Evolutionary conservation across 2,329 filamentous ascomycete genomes (phyloP), one percentile per base, ranked within the genome.

Genomic region (Fusarium piperis): DNA sequence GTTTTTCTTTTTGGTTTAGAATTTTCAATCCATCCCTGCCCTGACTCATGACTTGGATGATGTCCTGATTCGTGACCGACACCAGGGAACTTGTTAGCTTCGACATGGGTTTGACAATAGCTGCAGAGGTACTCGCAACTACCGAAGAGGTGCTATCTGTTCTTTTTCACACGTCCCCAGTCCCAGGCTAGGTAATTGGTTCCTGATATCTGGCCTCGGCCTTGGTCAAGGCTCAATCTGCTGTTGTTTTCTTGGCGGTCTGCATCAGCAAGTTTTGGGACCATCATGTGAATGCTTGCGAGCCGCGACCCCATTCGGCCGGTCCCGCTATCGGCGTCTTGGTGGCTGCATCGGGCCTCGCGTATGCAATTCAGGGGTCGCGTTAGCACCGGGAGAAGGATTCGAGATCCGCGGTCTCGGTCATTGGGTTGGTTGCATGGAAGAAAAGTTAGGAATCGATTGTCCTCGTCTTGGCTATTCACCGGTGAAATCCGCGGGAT

Each of bases 51-150:
- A 15, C 52, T 33, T 9, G 52, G 18, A 23, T 39, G 44, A 52
- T 51, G 44, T 52, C 56, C 68, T 72, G 69, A 72, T 72, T 72
- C 69, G 71, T 72, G 65, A 70, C 62, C 30, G 62, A 26, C 35
- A 30, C 57, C 26, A 35, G 68, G 55, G 58, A 62, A 68, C 57
- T 65, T 65, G 61, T 57, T 59, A 59, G 57, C 28, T n/a, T 51
- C 16, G 57, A 51, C 28, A 35, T 36, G 58, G 58, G 44, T 20
- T 60, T 36, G 57, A 51, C 57, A 60, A 60, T 10, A 51, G 58
- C 26, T 69, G 33, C 28, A 59, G 23, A 30, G 36, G 39, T 13
- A 55, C 32, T 58, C 60, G 33, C 58, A 72, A 66, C 65, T 60
- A 60, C 65, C 38, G 65, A 62, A 62, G 61, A 68, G 26, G 28